A percentile compares a stretch with the other conserved stretches of the same genome.
Conservation (phyloP, 73 alveolate genomes). For the Paramecium bursaria region DNA sequence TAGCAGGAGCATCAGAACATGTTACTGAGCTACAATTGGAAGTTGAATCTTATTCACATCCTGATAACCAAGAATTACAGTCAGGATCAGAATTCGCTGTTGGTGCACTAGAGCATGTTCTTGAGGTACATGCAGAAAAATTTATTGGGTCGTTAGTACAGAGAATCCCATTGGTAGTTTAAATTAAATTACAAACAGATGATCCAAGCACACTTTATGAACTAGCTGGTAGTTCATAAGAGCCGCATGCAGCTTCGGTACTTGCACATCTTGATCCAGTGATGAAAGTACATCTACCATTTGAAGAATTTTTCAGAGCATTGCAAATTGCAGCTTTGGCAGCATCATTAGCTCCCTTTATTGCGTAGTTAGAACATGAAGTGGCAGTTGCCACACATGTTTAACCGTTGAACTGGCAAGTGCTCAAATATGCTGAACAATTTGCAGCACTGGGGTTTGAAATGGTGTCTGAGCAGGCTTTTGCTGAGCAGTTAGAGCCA, state of each 20-base stretch:
- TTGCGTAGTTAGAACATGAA: not conserved
- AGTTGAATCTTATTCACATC: not conserved
- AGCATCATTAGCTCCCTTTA: not conserved
- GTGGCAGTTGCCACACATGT: no score
- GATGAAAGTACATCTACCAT: no score
- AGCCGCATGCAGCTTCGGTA: no score
- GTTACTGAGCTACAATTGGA: not conserved
- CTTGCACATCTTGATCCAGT: no score
- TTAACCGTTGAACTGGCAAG: conserved; percentile 6
- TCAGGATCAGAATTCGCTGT: conserved; percentile 6
- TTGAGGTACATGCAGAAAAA: not conserved
- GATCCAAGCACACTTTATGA: no score
- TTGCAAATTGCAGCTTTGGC: not conserved
- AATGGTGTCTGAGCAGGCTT: conserved; percentile 20
- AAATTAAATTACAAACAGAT: no score
- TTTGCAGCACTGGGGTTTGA: not conserved
- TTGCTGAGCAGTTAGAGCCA: no score
- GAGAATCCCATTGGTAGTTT: no score
- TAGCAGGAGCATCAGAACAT: conserved; percentile 47
- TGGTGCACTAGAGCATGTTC: not conserved
- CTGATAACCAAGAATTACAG: not conserved
- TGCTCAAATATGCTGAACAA: not conserved
- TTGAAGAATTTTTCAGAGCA: no score
- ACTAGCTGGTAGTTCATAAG: no score
- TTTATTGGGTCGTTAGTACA: no score